Base-by-base conservation (phyloP, 2,329 filamentous ascomycete species). In the Pyricularia pennisetigena region DNA sequence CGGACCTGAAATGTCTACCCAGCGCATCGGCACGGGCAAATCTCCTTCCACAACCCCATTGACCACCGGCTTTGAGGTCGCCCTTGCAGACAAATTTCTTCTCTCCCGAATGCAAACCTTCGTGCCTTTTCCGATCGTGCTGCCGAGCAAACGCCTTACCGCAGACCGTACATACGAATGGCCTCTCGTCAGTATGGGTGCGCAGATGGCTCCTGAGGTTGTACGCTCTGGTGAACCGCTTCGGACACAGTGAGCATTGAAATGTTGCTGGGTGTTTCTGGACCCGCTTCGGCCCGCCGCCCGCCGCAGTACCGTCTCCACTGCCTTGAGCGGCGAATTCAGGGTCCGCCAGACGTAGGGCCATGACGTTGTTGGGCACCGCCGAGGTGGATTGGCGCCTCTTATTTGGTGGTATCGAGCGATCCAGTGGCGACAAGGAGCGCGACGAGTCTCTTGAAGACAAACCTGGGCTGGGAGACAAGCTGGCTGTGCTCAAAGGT, bases 71-170 rank as follows among this genome's bases (percentile, higher is more conserved):
- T 72, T 94, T 94, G 66, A 99, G 87, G 69, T 94, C 91, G 67
- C 95, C 95, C 72, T 93, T 93, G 80, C 95, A 99, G 8, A 98
- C 92, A 76, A 98, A 99, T 76, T 97, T 98, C 86, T 98, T 99
- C 81, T 99, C 95, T 61, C 95, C 95, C 0, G 92, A 96, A 75
- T 99, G 95, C 61, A 99, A 82, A 57, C 94, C 94, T 80, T 99
- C 95, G 78, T 99, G 95, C 57, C 95, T 90, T 79, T 99, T 99
- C 64, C 95, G 90, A 77, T 99, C 95, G 76, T 99, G 95, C 76
- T 99, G 95, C 29, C 95, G 90, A 6, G 95, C 95, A 79, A 99
- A 99, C 0, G 95, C 95, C 78, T 99, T 99, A 67, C 93, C 92
- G 73, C 95, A 99, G 9, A 98, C 93, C 0, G 92, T 97, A 76